Conservation (phyloP, 2,329 filamentous ascomycete species). For the Penicillium palitans region DNA sequence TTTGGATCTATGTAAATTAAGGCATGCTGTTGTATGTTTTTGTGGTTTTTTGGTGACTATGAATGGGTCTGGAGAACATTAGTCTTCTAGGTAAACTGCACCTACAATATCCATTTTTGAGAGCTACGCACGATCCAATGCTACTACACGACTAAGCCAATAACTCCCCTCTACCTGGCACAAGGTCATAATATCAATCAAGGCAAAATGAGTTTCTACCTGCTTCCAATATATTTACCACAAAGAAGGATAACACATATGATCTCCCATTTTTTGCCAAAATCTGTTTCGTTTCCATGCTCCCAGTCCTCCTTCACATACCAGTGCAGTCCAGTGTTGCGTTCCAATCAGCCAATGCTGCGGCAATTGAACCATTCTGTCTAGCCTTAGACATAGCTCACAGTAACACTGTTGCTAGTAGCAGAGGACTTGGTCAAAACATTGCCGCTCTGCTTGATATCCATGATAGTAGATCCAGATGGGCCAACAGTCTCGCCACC, state of each 20-base stretch:
- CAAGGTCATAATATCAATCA: background rate
- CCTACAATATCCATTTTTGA: background rate
- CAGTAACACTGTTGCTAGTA: background rate
- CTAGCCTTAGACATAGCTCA: background rate
- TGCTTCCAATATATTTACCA: background rate
- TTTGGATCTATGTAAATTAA: too few species aligned
- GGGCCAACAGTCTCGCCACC: constrained; percentile 32
- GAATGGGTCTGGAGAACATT: too few species aligned
- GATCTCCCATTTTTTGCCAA: background rate
- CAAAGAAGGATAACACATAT: background rate
- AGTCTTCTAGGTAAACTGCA: background rate
- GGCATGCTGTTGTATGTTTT: too few species aligned
- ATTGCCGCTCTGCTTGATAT: constrained; percentile 44
- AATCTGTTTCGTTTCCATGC: background rate
- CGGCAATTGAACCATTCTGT: too few species aligned
- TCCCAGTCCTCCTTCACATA: background rate
- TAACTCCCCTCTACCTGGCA: background rate
- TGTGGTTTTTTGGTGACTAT: too few species aligned
- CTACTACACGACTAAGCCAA: background rate
- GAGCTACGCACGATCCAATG: background rate
- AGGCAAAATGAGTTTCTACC: background rate
- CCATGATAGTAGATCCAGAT: constrained; percentile 43
- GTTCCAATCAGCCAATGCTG: background rate
- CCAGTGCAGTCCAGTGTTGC: background rate
- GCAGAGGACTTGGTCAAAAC: constrained; percentile 34